Base-by-base conservation (phyloP, 176 grass and related monocot species). In the Eragrostis nindensis region DNA sequence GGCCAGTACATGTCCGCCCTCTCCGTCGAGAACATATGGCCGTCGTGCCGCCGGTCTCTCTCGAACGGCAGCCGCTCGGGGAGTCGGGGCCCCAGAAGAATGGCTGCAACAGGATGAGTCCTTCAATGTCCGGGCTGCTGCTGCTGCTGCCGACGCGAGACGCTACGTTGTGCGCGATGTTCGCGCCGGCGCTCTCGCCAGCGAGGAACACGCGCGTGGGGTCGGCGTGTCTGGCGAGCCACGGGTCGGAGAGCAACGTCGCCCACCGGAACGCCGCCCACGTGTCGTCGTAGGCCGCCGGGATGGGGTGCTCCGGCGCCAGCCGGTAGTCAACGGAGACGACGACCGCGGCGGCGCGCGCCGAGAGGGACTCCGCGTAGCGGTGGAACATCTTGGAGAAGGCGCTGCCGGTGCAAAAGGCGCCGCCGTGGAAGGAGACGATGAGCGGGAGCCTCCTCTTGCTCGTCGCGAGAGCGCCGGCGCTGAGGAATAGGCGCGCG, bases 141-240 rank as follows among this genome's bases (percentile, higher is more conserved):
- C n/a, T n/a, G 54, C 22, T 3, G 21, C 22, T 19, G 54, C 22
- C 54, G 16, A 7, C 53, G 53, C 19, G 53, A 1, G 53, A 1
- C 21, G 81, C 81, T 53, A 88, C 76, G 80, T 88, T 86, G 88
- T 92, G 88, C 30, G 77, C 83, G 57, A 91, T 83, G 62, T 91
- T 91, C 61, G 66, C 94, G 30, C 90, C 88, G 40, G 90, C 90
- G 75, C 90, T 93, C 54, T 57, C 56, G 22, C n/a, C 56, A n/a
- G 22, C 56, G 56, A 60, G 22, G 56, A 60, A 26, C 8, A 54
- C 4, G 5, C 52, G 5, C 4, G 0, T 8, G 18, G 5, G 52
- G 52, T 54, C 52, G 18, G 18, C 52, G 6, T 54, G 18, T 17
- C 18, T 0, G 5, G 18, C 52, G 52, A 21, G 17, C 52, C 52